Base-by-base conservation (phyloP, 2,329 filamentous ascomycete genomes). In the Setomelanomma holmii region DNA sequence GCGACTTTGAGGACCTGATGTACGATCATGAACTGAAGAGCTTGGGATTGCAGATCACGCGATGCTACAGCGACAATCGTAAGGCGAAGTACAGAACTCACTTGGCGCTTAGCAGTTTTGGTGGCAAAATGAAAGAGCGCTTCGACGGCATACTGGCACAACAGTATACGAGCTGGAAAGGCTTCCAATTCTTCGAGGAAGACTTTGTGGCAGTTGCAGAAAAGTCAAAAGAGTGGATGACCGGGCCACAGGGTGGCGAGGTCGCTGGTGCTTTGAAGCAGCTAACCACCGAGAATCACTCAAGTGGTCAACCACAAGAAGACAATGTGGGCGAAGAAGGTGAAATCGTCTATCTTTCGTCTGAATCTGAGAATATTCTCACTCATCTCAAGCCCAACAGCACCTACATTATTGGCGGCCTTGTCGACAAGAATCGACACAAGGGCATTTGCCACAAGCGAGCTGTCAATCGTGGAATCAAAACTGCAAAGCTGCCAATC, bases 351-450 rank as follows among this genome's bases (percentile, higher is more conserved):
- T 99, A 99, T 71, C 85, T 99, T 4, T 91, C 91, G 6, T 92
- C 92, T 14, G 95, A 99, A 74, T 96, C 91, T n/a, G 87, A 89
- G 0, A 83, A 96, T 61, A 93, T 89, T 0, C 82, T 99, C 23
- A 87, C 89, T 5, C 84, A 89, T 38, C 83, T 99, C 38, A 91
- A 93, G 72, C 91, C 93, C 0, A 89, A 95, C 76, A 92, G 89
- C 55, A 93, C 87, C 52, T 99, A 99, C 74, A 89, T 99, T 57
- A 89, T 99, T 49, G 95, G 95, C 30, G 95, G 93, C 0, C 81
- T 99, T 30, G 95, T 99, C 21, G 95, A 99, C 78, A 93, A 93
- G 77, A 99, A 99, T 75, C 85, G 95, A 39, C 89, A 99, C 76
- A 99, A 99, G 79, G 92, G 91, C 1, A 82, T 99, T 33, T 99